Evolutionary conservation across 2,329 filamentous ascomycete genomes (phyloP).

Genomic region (Penicillium sp.): DNA sequence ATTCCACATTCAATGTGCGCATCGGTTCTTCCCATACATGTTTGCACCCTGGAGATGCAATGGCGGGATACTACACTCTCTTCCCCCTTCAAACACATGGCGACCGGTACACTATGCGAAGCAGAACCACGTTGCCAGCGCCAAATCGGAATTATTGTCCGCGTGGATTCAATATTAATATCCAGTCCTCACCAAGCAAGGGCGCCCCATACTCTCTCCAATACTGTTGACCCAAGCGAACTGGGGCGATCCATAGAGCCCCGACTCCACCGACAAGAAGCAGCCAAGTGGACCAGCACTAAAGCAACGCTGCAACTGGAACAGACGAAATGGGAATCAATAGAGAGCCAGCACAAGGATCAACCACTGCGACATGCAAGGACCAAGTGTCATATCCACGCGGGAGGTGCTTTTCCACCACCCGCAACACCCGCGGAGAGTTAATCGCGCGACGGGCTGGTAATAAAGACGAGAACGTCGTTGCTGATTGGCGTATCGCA

Average conservation of each 20-base stretch:
- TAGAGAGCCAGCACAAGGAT: too few species aligned
- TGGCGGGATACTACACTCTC: background rate
- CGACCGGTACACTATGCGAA: constrained; percentile 4
- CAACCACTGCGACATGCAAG: constrained; percentile 7
- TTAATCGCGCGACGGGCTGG: too few species aligned
- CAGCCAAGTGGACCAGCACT: too few species aligned
- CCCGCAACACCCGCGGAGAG: constrained; percentile 10
- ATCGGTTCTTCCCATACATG: too few species aligned
- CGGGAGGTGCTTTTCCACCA: constrained; percentile 10
- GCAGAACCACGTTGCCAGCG: constrained; percentile 16
- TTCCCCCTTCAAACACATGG: constrained; percentile 13
- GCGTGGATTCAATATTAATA: too few species aligned
- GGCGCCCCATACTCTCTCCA: too few species aligned
- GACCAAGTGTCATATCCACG: constrained; percentile 22
- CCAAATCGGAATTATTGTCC: background rate
- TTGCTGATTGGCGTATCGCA: too few species aligned
- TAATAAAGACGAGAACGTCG: too few species aligned
- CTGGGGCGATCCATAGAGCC: background rate
- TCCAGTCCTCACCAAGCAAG: background rate
- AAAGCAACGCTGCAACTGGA: constrained; percentile 1
- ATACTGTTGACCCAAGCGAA: too few species aligned
- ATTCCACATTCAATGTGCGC: too few species aligned
- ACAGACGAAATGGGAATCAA: background rate
- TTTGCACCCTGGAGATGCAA: too few species aligned
- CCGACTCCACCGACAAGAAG: background rate